Evolutionary conservation across 1,139 yeast species (phyloP).

Genomic region (Candida sojae): DNA sequence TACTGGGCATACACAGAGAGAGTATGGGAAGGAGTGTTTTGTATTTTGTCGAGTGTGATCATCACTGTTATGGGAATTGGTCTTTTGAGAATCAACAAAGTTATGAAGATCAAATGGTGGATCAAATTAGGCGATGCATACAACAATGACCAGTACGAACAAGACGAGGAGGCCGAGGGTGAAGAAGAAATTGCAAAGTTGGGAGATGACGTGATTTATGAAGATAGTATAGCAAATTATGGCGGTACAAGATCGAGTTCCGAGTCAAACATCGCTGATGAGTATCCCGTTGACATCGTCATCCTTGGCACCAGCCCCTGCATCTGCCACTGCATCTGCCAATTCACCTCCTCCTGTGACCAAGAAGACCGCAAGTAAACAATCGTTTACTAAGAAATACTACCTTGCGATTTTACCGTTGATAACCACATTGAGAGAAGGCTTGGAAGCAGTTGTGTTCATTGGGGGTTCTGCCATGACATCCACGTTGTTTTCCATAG

Average conservation of each 20-base stretch:
- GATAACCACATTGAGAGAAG: constrained; percentile 48
- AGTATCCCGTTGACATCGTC: constrained; percentile 12
- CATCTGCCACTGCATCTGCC: background rate
- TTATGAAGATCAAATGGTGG: constrained; percentile 55
- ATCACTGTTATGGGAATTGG: constrained; percentile 91
- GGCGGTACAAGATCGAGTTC: constrained; percentile 16
- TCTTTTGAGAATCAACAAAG: constrained; percentile 75
- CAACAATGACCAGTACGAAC: constrained; percentile 19
- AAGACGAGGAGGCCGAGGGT: constrained; percentile 16
- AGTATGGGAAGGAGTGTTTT: constrained; percentile 89
- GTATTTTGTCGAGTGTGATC: constrained; percentile 75
- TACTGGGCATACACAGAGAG: constrained; percentile 83
- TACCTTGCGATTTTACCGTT: constrained; percentile 44
- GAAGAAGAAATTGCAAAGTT: constrained; percentile 18
- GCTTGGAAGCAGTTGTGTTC: constrained; percentile 50
- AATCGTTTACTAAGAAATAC: constrained; percentile 30
- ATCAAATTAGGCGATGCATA: constrained; percentile 47
- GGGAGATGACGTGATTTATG: constrained; percentile 12
- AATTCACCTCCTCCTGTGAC: too few species aligned
- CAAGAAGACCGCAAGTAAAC: constrained; percentile 4
- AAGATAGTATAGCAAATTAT: constrained; percentile 7
- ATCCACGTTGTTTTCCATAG: constrained; percentile 40
- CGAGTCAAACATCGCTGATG: constrained; percentile 9
- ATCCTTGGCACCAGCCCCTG: background rate
- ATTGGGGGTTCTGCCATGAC: constrained; percentile 51